These are phyloP conservation scores for Solanum etuberosum DNA, from an alignment of 257 asterid genomes.

Conservation along the genomic window DNA sequence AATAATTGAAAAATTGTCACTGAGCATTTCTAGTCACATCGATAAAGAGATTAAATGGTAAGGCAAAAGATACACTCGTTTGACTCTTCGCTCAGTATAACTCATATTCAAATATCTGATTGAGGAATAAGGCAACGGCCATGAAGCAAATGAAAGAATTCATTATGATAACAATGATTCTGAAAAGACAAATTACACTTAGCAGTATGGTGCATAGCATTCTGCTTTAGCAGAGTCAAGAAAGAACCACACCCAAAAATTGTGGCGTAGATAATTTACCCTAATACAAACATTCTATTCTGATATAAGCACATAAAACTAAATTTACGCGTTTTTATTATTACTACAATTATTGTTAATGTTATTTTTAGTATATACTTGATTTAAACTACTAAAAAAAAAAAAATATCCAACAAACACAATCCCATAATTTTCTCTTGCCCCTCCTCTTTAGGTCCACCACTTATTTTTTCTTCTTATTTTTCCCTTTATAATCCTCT, in stretches of 20 bases:
- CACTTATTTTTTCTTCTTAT: not conserved
- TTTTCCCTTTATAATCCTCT: not conserved
- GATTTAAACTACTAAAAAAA: not conserved
- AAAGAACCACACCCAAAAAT: not conserved
- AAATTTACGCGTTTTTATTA: not conserved
- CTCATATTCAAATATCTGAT: not conserved
- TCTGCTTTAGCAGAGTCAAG: not conserved
- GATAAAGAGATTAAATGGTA: not conserved
- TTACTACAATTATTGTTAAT: not conserved
- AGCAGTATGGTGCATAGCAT: not conserved
- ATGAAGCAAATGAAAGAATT: not conserved
- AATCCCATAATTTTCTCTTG: not conserved
- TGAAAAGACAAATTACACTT: not conserved
- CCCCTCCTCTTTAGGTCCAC: not conserved
- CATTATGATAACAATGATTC: rapidly evolving
- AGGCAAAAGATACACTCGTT: not conserved
- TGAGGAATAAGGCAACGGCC: not conserved
- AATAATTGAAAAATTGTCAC: not conserved
- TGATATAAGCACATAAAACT: not conserved
- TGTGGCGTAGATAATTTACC: not conserved
- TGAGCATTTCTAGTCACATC: not conserved
- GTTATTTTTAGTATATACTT: not conserved
- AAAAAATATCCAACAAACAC: constrained; percentile 20
- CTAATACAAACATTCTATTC: not conserved
- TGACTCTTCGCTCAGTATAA: not conserved